Base-by-base conservation (phyloP, 768 basidiomycete genomes). In the Termitomyces sp. region DNA sequence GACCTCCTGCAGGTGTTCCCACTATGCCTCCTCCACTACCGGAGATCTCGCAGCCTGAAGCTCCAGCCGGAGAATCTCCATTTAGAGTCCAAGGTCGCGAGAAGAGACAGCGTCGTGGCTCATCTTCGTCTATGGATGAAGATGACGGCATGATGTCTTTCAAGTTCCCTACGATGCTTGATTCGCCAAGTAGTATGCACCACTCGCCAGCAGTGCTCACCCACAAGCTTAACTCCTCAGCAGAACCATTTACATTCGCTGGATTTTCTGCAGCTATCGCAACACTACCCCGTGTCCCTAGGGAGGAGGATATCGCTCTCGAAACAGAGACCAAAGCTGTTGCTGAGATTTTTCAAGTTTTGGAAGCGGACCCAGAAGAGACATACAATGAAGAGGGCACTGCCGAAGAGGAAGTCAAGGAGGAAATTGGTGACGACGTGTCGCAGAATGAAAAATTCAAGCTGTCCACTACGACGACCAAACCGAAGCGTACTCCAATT, bases 141-240 rank as follows among this genome's bases (percentile, higher is more conserved):
- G 84, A 79, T 26, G 82, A 84, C 57, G 83, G 78, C 24, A 85
- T 92, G 82, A 62, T 77, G 6, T 85, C 88, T 4, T 92, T 90
- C 78, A 83, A 80, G 64, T 92, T 91, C 79, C 90, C 89, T 14
- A 72, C 73, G 6, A 64, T 74, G 21, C 65, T 73, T 15, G 77
- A 79, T 9, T 81, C 82, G 3, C 79, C 81, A 17, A 71, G 73
- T 53, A 76, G 73, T 46, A 69, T 77, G 24, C 77, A 78, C 35
- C 79, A 76, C 22, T 62, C 69, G 5, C 67, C 69, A 22, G 64
- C 55, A 59, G 49, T 56, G 46, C 41, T 52, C 58, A 40, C 57
- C 55, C 19, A 64, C 52, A 65, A 67, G 32, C 70, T 79, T 48
- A 77, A 80, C 61, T 72, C 76, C 0, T 67, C 74, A 26, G 75